phyloP scores from a whole-genome alignment of 2,329 filamentous ascomycete species.

The Penicillium sclerotiorum region DNA sequence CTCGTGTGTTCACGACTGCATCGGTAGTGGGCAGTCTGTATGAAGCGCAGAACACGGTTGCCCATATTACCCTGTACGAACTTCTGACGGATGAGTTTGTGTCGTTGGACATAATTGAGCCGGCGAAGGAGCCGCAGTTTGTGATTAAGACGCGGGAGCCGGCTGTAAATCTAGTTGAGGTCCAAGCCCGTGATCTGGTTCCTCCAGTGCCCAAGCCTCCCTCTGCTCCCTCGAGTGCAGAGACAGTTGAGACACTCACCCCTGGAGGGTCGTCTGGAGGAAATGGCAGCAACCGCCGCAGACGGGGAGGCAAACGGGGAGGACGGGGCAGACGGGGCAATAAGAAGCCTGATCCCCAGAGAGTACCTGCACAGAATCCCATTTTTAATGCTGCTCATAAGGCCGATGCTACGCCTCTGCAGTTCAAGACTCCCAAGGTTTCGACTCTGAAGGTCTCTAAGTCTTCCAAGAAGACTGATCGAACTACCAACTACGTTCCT shows the following conservation, averaged over 20 bases:
- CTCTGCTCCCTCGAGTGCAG: too few relatives aligned
- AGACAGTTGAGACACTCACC: too few relatives aligned
- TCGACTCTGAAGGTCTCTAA: background rate
- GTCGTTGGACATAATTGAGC: slow-evolving; percentile 27
- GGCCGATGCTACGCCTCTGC: too few relatives aligned
- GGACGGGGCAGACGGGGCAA: too few relatives aligned
- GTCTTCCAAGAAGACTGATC: background rate
- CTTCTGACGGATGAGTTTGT: slow-evolving; percentile 28
- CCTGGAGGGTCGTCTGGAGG: too few relatives aligned
- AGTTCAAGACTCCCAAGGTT: background rate
- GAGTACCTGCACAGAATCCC: too few relatives aligned
- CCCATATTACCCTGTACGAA: slow-evolving; percentile 31
- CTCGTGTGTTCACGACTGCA: slow-evolving; percentile 20
- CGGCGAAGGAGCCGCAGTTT: background rate
- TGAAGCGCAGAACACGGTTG: slow-evolving; percentile 32
- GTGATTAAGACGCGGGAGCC: background rate
- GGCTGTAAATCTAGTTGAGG: background rate
- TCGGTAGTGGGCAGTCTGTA: slow-evolving; percentile 17
- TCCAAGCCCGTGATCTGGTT: background rate
- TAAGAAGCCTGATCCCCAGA: too few relatives aligned
- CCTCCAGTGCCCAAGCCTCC: background rate
- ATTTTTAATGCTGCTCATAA: too few relatives aligned
- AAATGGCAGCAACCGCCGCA: too few relatives aligned
- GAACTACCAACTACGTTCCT: background rate
- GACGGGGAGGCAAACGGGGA: too few relatives aligned